These are phyloP conservation scores for Aspergillus unguis DNA, from an alignment of 2,329 filamentous ascomycete species.

Conservation along the genomic window DNA sequence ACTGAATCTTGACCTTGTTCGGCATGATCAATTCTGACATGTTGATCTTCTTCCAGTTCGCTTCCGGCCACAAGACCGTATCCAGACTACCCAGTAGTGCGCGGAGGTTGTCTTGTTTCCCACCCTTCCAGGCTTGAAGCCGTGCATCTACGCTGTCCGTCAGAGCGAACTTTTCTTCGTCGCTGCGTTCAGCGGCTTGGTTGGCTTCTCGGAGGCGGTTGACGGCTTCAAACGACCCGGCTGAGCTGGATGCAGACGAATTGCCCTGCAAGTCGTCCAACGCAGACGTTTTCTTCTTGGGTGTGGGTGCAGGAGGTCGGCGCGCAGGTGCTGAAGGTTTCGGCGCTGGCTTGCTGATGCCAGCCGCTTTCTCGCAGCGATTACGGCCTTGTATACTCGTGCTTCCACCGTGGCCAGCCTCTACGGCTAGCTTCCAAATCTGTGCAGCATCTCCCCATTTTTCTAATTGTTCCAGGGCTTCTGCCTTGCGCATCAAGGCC, in stretches of 20 bases:
- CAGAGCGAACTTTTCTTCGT: conserved; percentile 89
- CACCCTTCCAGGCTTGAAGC: conserved; percentile 77
- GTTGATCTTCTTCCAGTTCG: conserved; percentile 95
- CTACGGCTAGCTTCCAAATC: conserved; percentile 79
- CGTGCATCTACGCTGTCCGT: conserved; percentile 79
- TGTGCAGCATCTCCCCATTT: conserved; percentile 80
- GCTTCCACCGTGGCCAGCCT: conserved; percentile 79
- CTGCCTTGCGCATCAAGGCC: conserved; percentile 88
- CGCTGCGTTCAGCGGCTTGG: conserved; percentile 75
- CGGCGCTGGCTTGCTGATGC: conserved; percentile 55
- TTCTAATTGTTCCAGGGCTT: conserved; percentile 93
- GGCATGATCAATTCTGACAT: conserved; percentile 90
- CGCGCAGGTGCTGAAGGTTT: conserved; percentile 47
- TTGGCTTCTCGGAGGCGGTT: conserved; percentile 79
- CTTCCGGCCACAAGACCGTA: conserved; percentile 82
- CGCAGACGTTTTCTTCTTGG: conserved; percentile 34
- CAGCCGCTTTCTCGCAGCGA: conserved; percentile 82
- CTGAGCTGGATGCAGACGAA: conserved; percentile 38
- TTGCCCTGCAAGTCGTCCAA: conserved; percentile 31
- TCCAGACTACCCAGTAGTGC: conserved; percentile 85
- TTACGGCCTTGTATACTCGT: conserved; percentile 81
- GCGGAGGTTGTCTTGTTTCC: conserved; percentile 87
- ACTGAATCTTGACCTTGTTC: conserved; percentile 92
- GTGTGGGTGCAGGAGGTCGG: conserved; percentile 46
- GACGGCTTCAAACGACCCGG: conserved; percentile 68